phyloP scores from a whole-genome alignment of 306 rosid species.

The Begonia fuchsioides region DNA sequence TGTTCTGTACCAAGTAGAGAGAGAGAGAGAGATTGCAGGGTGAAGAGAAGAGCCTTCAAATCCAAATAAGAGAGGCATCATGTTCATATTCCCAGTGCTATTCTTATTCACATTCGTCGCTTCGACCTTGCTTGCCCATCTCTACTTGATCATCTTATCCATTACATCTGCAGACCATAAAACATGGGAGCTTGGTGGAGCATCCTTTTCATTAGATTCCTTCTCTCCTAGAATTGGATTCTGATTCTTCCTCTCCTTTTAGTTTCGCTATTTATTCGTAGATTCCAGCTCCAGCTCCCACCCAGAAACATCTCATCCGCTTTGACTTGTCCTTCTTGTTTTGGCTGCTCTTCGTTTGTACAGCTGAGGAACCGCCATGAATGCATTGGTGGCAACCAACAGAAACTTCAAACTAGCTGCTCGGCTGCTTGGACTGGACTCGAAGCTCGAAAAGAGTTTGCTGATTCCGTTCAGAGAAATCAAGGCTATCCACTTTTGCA shows the following conservation, averaged over 20 bases:
- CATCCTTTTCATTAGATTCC: neutral
- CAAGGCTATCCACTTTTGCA: constrained; percentile 32
- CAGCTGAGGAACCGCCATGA: constrained; percentile 27
- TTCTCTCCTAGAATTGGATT: constrained; percentile 6
- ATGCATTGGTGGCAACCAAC: constrained; percentile 87
- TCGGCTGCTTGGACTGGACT: constrained; percentile 74
- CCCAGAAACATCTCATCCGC: neutral
- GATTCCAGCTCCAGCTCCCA: neutral
- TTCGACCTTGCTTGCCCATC: neutral
- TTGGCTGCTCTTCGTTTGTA: neutral
- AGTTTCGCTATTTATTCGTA: neutral
- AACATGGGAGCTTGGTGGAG: neutral
- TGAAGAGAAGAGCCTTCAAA: neutral
- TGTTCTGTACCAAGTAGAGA: neutral
- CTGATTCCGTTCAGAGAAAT: constrained; percentile 91
- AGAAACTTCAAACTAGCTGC: constrained; percentile 88
- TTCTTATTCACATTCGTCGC: neutral
- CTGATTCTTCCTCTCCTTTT: constrained; percentile 6
- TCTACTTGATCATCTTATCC: neutral
- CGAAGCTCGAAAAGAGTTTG: constrained; percentile 86
- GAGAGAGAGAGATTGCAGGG: neutral
- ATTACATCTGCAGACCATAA: neutral
- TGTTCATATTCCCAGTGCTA: neutral
- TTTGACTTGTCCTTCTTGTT: constrained; percentile 9
- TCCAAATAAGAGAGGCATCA: neutral